Percentiles rank a stretch among this genome's conserved stretches.
Conservation (phyloP, 768 basidiomycete species). For the Boletus pseudopeckii region DNA sequence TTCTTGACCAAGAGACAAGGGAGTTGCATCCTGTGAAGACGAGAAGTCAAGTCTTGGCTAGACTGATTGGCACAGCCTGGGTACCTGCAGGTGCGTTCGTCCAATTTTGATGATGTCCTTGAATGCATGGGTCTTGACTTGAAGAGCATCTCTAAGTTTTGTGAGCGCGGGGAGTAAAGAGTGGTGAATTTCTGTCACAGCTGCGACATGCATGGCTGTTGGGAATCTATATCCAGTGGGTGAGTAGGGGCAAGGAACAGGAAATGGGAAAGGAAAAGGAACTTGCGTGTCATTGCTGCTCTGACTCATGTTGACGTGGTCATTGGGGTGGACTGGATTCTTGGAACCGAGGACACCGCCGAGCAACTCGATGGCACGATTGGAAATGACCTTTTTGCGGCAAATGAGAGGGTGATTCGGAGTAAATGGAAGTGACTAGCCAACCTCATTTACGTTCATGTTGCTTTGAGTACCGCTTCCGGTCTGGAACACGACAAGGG, state of each 20-base stretch:
- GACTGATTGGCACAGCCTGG: not conserved
- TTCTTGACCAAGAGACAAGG: slow-evolving; percentile 96
- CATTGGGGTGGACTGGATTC: slow-evolving; percentile 97
- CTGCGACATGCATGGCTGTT: slow-evolving; percentile 98
- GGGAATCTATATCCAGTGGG: slow-evolving; percentile 66
- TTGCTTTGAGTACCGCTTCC: slow-evolving; percentile 99
- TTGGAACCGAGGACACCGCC: slow-evolving; percentile 95
- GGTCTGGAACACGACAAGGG: slow-evolving; percentile 98
- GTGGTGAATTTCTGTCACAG: slow-evolving; percentile 80
- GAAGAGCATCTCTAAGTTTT: slow-evolving; percentile 79
- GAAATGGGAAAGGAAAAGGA: not conserved
- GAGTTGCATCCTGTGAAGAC: slow-evolving; percentile 81
- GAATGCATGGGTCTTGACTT: slow-evolving; percentile 79
- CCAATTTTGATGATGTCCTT: slow-evolving; percentile 97
- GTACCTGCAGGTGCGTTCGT: slow-evolving; percentile 88
- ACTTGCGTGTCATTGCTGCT: slow-evolving; percentile 96
- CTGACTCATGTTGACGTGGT: slow-evolving; percentile 99
- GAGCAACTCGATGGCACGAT: slow-evolving; percentile 94
- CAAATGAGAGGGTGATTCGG: not conserved
- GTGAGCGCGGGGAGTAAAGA: slow-evolving; percentile 82
- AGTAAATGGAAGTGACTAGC: not conserved
- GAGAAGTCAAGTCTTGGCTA: not conserved
- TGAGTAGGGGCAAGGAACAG: not conserved
- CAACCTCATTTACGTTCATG: slow-evolving; percentile 97
- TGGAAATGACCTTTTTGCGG: slow-evolving; percentile 80